A percentile compares a stretch with the other conserved stretches of the same genome.
phyloP scores from a whole-genome alignment of 768 basidiomycete genomes.

The Auriscalpium microsporum region DNA sequence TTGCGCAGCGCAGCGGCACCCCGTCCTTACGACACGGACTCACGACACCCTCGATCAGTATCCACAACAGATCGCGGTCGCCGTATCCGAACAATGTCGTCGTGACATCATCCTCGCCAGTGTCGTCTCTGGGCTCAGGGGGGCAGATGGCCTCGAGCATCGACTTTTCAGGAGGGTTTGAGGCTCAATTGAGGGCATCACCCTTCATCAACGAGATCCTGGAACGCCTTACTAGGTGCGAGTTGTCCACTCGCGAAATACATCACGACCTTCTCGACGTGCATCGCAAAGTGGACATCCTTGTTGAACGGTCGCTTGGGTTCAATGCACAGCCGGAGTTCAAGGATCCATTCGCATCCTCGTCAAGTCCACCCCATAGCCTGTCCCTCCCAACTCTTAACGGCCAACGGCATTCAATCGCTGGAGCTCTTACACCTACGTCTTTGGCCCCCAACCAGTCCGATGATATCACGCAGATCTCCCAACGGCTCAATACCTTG shows the following conservation, averaged over 20 bases:
- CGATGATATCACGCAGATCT: slow-evolving; percentile 70
- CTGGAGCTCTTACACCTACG: slow-evolving; percentile 39
- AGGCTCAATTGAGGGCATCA: slow-evolving; percentile 66
- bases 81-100: slow-evolving; percentile 37
- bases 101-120: slow-evolving; percentile 62
- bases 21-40: slow-evolving; percentile 11
- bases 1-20: slow-evolving; percentile 4
- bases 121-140: slow-evolving; percentile 69
- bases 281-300: slow-evolving; percentile 66
- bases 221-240: slow-evolving; percentile 65
- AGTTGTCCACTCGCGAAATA: slow-evolving; percentile 60
- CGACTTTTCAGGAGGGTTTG: slow-evolving; percentile 47
- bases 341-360: slow-evolving; percentile 68
- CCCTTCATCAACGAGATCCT: slow-evolving; percentile 70
- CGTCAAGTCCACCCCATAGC: slow-evolving; percentile 18
- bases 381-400: slow-evolving; percentile 25
- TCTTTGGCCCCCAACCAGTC: slow-evolving; percentile 56
- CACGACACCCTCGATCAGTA: slow-evolving; percentile 10
- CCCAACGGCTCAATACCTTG: slow-evolving; percentile 69
- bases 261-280: slow-evolving; percentile 68
- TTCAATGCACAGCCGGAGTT: slow-evolving; percentile 50
- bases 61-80: slow-evolving; percentile 25
- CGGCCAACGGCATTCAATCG: slow-evolving; percentile 52
- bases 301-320: slow-evolving; percentile 59
- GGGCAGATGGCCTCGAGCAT: slow-evolving; percentile 47